Conservation (phyloP, 352 stramenopile genomes). For the Nannochloropsis limnetica region DNA sequence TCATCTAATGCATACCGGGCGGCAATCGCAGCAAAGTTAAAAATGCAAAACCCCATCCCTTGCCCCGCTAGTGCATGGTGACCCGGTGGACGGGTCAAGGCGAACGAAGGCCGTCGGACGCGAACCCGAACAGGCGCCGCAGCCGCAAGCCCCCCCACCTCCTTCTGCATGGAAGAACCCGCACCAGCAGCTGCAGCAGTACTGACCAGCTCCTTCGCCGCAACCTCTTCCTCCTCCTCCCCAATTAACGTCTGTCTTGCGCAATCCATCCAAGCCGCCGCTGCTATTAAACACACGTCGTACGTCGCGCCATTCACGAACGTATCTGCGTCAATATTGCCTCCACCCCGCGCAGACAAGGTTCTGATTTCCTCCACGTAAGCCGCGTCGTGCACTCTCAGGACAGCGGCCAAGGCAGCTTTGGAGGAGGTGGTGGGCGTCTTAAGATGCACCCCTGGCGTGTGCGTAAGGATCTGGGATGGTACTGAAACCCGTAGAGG, state of each 20-base stretch:
- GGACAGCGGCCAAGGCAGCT: not conserved
- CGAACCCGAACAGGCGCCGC: not conserved
- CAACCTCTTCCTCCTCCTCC: not conserved
- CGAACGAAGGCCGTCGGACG: slow-evolving; percentile 53
- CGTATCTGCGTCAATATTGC: slow-evolving; percentile 30
- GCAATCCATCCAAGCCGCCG: slow-evolving; percentile 11
- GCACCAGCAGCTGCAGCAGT: no score
- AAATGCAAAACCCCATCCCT: slow-evolving; percentile 66
- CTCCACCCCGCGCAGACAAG: slow-evolving; percentile 1
- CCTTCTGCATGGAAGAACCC: no score
- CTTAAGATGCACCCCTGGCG: not conserved
- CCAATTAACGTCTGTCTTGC: not conserved
- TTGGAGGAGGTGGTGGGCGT: not conserved
- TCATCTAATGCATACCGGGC: slow-evolving; percentile 50
- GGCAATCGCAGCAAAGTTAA: slow-evolving; percentile 62
- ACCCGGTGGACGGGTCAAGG: slow-evolving; percentile 68
- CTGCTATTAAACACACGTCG: not conserved
- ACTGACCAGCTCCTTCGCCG: no score
- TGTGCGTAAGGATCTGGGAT: not conserved
- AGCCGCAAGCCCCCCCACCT: not conserved
- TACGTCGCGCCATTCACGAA: slow-evolving; percentile 24
- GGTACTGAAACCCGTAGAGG: not conserved
- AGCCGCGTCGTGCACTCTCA: not conserved
- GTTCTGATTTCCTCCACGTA: slow-evolving; percentile 25
- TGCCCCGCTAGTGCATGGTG: slow-evolving; percentile 64